phyloP scores from a whole-genome alignment of 176 grass and related monocot genomes.

The Musa schizocarpa region DNA sequence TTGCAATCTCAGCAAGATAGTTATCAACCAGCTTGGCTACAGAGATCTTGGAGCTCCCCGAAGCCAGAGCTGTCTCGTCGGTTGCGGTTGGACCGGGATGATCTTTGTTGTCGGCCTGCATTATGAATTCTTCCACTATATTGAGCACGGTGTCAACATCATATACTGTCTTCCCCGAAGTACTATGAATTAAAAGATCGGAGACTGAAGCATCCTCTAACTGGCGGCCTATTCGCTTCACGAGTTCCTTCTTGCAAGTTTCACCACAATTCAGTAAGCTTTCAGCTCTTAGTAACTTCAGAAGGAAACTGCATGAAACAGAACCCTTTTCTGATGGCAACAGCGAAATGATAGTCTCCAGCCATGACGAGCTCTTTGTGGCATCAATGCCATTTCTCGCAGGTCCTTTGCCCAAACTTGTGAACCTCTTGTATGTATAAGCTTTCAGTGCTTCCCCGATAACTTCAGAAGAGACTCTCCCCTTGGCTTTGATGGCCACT shows the following conservation, averaged over 20 bases:
- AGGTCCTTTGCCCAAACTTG: constrained; percentile 55
- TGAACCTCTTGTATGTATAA: constrained; percentile 72
- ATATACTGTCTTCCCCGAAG: constrained; percentile 46
- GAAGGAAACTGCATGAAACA: constrained; percentile 82
- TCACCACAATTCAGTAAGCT: constrained; percentile 55
- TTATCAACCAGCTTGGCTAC: constrained; percentile 79
- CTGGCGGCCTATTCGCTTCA: constrained; percentile 66
- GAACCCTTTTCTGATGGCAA: constrained; percentile 77
- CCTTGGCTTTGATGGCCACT: constrained; percentile 57
- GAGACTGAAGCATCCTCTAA: constrained; percentile 70
- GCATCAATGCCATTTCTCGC: constrained; percentile 53
- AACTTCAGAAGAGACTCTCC: constrained; percentile 43
- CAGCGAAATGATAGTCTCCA: constrained; percentile 78
- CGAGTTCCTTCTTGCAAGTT: constrained; percentile 71
- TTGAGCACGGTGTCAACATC: constrained; percentile 67
- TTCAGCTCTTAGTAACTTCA: constrained; percentile 72
- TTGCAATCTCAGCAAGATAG: constrained; percentile 76
- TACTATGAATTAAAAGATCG: constrained; percentile 79
- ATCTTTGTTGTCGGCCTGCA: constrained; percentile 36
- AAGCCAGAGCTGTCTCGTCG: constrained; percentile 28
- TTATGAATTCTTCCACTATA: constrained; percentile 75
- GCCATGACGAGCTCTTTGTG: constrained; percentile 43
- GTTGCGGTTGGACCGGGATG: constrained; percentile 26
- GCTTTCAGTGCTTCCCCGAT: constrained; percentile 85
- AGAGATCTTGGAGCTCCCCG: constrained; percentile 39